Conservation (phyloP, 139 green algal genomes). For the Tetradesmus lagerheimii region DNA sequence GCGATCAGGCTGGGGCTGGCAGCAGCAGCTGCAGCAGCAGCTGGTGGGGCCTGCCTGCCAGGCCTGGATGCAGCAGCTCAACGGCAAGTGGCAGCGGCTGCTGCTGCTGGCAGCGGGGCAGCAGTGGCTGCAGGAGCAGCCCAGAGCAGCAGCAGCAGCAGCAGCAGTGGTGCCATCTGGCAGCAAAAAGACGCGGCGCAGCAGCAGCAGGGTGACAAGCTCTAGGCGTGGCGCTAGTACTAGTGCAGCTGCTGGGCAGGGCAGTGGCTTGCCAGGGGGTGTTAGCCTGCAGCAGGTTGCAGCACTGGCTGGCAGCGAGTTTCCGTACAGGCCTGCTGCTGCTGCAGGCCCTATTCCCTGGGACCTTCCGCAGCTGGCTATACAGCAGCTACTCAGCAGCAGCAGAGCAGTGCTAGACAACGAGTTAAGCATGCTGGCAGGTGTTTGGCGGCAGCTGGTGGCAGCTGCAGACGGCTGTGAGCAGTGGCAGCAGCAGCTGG, state of each 20-base stretch:
- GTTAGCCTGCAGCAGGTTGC: not conserved
- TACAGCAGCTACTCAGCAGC: not conserved
- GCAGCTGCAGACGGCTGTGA: not conserved
- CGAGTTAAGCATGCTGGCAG: not conserved
- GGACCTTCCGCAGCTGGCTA: not conserved
- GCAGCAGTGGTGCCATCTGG: not conserved
- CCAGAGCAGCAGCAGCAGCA: not conserved
- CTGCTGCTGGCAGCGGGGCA: not conserved
- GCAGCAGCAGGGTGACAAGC: not conserved
- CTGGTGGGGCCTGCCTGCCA: not conserved
- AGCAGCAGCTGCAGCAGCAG: not conserved
- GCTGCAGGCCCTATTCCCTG: not conserved
- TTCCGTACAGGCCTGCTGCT: not conserved
- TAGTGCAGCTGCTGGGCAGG: not conserved
- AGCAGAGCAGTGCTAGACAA: not conserved
- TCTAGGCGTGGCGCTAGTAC: not conserved
- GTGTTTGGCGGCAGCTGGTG: not conserved
- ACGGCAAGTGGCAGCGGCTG: not conserved
- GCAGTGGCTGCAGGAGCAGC: not conserved
- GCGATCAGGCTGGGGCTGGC: not conserved
- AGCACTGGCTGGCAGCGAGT: not conserved
- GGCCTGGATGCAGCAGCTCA: not conserved
- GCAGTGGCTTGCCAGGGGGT: not conserved
- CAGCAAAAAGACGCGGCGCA: not conserved
- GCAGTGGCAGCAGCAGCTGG: not conserved